Evolutionary conservation across 1,139 yeast genomes (phyloP).

Genomic region (Casaregolazyma suthepensis): DNA sequence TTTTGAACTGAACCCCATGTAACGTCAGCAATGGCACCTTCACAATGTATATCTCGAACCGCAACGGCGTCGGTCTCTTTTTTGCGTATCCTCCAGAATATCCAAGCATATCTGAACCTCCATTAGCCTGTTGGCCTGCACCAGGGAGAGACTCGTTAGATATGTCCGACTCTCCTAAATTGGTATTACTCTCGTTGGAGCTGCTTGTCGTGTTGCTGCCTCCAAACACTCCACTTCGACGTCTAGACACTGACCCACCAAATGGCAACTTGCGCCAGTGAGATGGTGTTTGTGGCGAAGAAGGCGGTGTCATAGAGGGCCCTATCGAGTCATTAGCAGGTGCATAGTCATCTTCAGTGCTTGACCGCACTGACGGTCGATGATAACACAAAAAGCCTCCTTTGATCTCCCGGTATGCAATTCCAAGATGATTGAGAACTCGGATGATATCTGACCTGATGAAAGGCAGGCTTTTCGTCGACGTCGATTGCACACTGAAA

Average conservation of each 20-base stretch:
- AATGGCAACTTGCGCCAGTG: slow-evolving; percentile 34
- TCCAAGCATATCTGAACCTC: slow-evolving; percentile 53
- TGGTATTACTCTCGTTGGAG: slow-evolving; percentile 24
- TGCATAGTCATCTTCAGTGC: slow-evolving; percentile 10
- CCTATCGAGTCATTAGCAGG: not conserved
- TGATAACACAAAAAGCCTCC: slow-evolving; percentile 92
- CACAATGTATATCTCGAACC: slow-evolving; percentile 88
- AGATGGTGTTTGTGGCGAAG: slow-evolving; percentile 20
- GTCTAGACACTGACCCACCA: slow-evolving; percentile 25
- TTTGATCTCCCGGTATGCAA: slow-evolving; percentile 79
- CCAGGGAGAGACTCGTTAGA: slow-evolving; percentile 31
- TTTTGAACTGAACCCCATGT: slow-evolving; percentile 93
- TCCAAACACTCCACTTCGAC: slow-evolving; percentile 8
- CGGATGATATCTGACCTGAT: slow-evolving; percentile 80
- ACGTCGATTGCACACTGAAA: slow-evolving; percentile 91
- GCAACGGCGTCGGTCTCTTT: slow-evolving; percentile 48
- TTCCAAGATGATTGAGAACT: slow-evolving; percentile 71
- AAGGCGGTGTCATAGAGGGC: slow-evolving; percentile 14
- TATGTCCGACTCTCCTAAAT: slow-evolving; percentile 13
- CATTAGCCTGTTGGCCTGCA: slow-evolving; percentile 42
- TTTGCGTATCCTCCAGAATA: slow-evolving; percentile 19
- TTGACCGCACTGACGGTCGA: slow-evolving; percentile 37
- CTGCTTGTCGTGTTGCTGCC: slow-evolving; percentile 24
- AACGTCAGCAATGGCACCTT: slow-evolving; percentile 85
- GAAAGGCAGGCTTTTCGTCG: slow-evolving; percentile 85